Base-by-base conservation (phyloP, 2,329 filamentous ascomycete genomes). In the Aspergillus sp. region DNA sequence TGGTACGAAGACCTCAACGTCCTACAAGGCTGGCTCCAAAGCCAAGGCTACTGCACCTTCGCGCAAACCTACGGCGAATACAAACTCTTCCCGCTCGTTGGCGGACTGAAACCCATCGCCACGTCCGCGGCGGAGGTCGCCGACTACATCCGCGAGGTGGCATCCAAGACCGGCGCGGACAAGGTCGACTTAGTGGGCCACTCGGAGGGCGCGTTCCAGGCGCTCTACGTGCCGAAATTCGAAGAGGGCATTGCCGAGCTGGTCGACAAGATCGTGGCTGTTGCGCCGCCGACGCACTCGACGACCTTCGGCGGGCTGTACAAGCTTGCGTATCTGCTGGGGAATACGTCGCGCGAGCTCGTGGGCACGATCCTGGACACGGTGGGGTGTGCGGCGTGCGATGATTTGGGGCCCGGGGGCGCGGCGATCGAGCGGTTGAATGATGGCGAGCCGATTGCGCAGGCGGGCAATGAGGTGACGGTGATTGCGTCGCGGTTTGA, bases 131-230 rank as follows among this genome's bases (percentile, higher is more conserved):
- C 52, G 9, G 68, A 76, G 42, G 72, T 76, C 47, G 73, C 73
- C 2, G 60, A 51, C 2, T 76, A 74, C 57, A 65, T 76, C 49
- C 63, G 60, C 17, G 62, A 71, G 36, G 72, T 76, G 0, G 54
- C 59, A 14, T 48, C 62, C 4, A 63, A 66, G 52, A 73, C 73
- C 2, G 69, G 67, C 9, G 67, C 69, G 4, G 41, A 49, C n/a
- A 73, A 72, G 45, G 62, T 76, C 26, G 68, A 76, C 49, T 52
- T 76, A 1, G 71, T 76, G 14, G 74, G 74, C 7, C 73, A 76
- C 57, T 76, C 73, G 2, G 74, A 76, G 57, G 74, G 74, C 41
- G 74, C 64, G 5, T 73, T 76, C 50, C 72, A 75, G 52, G 51
- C 68, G 1, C 59, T 76, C 2, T 73, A 73, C 47, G 70, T 72